Percentiles rank a stretch among this genome's conserved stretches.
phyloP scores from a whole-genome alignment of 1,284 basidiomycete genomes.

The Sphaerobolus stellatus region DNA sequence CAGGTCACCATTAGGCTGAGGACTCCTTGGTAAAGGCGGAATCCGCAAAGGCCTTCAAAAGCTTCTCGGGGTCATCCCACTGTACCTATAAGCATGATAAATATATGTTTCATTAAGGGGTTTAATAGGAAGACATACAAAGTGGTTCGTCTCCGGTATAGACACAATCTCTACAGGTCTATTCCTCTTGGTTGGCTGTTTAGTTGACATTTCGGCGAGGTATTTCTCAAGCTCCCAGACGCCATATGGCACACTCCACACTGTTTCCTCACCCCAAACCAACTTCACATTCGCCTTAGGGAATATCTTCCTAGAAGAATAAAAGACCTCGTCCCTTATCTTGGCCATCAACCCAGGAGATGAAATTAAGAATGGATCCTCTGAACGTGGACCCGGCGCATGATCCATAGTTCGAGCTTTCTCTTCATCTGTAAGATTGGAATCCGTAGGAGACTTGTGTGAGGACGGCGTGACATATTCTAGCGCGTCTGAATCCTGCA shows the following conservation, averaged over 20 bases:
- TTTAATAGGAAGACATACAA: too few species aligned
- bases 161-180: too few species aligned
- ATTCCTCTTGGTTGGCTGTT: too few species aligned
- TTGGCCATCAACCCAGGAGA: conserved; percentile 13
- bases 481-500: conserved; percentile 22
- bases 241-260: conserved; percentile 18
- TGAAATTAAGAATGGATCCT: conserved; percentile 20
- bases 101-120: too few species aligned
- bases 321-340: conserved; percentile 24
- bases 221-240: conserved; percentile 29
- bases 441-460: conserved; percentile 20
- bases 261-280: conserved; percentile 18
- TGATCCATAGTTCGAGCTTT: conserved; percentile 1
- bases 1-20: too few species aligned
- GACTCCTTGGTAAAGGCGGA: too few species aligned
- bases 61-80: too few species aligned
- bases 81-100: too few species aligned
- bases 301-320: conserved; percentile 15
- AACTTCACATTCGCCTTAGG: conserved; percentile 24
- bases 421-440: conserved; percentile 19
- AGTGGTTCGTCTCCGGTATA: too few species aligned
- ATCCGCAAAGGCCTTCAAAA: too few species aligned
- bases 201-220: too few species aligned
- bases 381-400: conserved; percentile 11
- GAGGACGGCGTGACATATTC: conserved; percentile 21